These are phyloP conservation scores for Amanita molliuscula DNA, from an alignment of 768 basidiomycete species.

Conservation along the genomic window DNA sequence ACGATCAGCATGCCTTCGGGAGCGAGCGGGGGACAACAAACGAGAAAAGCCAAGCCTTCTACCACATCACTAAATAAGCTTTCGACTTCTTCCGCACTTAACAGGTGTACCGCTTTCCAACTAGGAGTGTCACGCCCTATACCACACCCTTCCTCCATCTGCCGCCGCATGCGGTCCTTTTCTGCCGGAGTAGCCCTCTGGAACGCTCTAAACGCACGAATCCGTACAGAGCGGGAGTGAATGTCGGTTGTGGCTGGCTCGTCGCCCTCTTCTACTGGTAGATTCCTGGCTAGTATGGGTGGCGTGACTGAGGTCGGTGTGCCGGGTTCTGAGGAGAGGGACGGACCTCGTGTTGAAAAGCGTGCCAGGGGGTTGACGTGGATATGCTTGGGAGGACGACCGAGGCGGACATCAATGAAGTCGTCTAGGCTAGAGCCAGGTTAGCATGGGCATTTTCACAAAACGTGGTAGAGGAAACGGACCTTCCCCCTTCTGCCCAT, in stretches of 20 bases:
- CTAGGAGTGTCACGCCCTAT: conserved; percentile 19
- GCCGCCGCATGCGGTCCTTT: conserved; percentile 45
- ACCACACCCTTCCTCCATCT: conserved; percentile 28
- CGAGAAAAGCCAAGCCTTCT: conserved; percentile 81
- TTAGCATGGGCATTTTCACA: background rate
- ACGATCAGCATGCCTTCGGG: background rate
- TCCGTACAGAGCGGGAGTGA: conserved; percentile 59
- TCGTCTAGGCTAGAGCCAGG: conserved; percentile 53
- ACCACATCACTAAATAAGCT: conserved; percentile 79
- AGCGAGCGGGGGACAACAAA: conserved; percentile 23
- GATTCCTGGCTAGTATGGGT: conserved; percentile 13
- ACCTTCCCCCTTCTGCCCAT: conserved; percentile 85
- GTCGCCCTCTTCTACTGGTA: background rate
- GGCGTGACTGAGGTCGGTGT: conserved; percentile 14
- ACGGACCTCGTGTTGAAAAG: conserved; percentile 11
- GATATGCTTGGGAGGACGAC: conserved; percentile 43
- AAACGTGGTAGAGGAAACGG: background rate
- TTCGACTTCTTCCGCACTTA: conserved; percentile 77
- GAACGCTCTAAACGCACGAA: conserved; percentile 64
- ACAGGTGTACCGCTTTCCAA: conserved; percentile 72
- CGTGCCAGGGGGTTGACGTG: conserved; percentile 29
- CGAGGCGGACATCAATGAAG: conserved; percentile 72
- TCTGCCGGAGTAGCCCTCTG: conserved; percentile 58
- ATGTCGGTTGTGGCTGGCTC: conserved; percentile 15
- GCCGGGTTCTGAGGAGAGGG: conserved; percentile 10